Evolutionary conservation across 192 early-diverging fungal species (phyloP).

Genomic region (Nowakowskiella sp.): DNA sequence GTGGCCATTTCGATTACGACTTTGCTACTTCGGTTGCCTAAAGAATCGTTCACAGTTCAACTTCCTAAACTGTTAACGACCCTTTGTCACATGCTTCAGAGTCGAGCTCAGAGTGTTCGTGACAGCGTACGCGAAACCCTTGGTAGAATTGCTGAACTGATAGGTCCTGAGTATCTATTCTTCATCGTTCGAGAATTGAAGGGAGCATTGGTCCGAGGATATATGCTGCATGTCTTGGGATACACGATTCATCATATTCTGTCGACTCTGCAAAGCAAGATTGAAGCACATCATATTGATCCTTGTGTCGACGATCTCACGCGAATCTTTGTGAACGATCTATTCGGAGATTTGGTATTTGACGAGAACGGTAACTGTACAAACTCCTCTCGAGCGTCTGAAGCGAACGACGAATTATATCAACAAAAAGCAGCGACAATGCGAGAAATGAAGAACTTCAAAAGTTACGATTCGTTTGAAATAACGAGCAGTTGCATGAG

Average conservation of each 20-base stretch:
- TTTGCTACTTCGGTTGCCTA: constrained; percentile 73
- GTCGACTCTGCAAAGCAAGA: constrained; percentile 48
- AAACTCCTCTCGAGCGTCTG: too few species aligned
- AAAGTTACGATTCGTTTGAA: constrained; percentile 83
- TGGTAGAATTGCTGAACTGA: constrained; percentile 71
- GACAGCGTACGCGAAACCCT: constrained; percentile 81
- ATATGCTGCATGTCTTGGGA: constrained; percentile 90
- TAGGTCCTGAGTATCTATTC: constrained; percentile 75
- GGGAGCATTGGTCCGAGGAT: constrained; percentile 69
- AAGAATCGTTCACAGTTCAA: constrained; percentile 63
- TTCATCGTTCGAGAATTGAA: constrained; percentile 85
- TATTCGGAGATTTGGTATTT: constrained; percentile 82
- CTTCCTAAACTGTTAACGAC: constrained; percentile 81
- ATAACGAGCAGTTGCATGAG: constrained; percentile 62
- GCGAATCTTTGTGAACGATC: constrained; percentile 71
- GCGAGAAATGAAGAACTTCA: constrained; percentile 79
- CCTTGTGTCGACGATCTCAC: constrained; percentile 64
- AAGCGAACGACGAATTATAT: too few species aligned
- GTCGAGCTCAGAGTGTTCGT: constrained; percentile 69
- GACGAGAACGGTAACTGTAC: constrained; percentile 84
- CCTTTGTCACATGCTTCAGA: constrained; percentile 79
- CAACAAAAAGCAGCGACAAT: too few species aligned
- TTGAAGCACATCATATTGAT: constrained; percentile 65
- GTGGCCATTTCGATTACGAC: constrained; percentile 78
- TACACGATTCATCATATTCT: constrained; percentile 84